Conservation (phyloP, 495 filamentous ascomycete genomes). For the Aspergillus hancockii region DNA sequence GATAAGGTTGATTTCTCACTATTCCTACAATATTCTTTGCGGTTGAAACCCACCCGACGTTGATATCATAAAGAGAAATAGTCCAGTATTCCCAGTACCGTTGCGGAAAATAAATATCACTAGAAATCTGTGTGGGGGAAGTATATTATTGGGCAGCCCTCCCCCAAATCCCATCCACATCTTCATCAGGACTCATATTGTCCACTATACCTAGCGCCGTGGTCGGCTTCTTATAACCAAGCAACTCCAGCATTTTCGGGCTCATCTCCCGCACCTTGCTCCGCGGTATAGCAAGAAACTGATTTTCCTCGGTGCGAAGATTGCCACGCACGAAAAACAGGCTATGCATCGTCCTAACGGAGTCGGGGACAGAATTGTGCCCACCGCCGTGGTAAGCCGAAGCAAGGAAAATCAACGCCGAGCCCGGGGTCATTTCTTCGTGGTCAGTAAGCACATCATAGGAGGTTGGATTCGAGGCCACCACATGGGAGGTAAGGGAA, state of each 20-base stretch:
- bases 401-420: constrained; percentile 33
- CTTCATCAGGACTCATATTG: constrained; percentile 19
- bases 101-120: too few species aligned
- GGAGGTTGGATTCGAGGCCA: background rate
- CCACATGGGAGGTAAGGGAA: background rate
- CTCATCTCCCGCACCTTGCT: constrained; percentile 33
- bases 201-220: constrained; percentile 21
- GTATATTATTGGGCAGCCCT: background rate
- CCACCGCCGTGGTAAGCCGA: constrained; percentile 33
- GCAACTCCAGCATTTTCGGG: constrained; percentile 20
- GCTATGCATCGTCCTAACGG: constrained; percentile 26
- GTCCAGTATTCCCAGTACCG: too few species aligned
- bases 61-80: too few species aligned
- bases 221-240: constrained; percentile 21
- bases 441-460: background rate
- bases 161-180: constrained; percentile 18
- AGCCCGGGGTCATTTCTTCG: constrained; percentile 29
- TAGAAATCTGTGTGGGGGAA: too few species aligned
- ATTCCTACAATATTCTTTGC: too few species aligned
- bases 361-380: constrained; percentile 28
- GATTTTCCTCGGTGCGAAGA: constrained; percentile 38
- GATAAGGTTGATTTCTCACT: too few species aligned
- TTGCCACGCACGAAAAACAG: constrained; percentile 34
- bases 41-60: too few species aligned
- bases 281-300: constrained; percentile 35